Base-by-base conservation (phyloP, 352 stramenopile species). In the Globisporangium orthogonon region DNA sequence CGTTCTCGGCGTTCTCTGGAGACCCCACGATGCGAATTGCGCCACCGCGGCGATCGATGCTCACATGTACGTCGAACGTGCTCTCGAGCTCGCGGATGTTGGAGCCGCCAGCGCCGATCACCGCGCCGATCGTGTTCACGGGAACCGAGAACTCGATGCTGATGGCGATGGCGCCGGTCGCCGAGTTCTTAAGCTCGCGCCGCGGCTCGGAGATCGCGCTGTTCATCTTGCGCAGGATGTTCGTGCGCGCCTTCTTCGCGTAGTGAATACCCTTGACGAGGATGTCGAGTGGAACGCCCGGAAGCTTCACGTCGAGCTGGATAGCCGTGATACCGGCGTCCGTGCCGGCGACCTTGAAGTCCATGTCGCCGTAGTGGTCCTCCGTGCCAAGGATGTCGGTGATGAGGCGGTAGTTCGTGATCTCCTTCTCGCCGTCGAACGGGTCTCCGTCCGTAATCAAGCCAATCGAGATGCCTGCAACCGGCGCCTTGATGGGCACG, bases 281-380 rank as follows among this genome's bases (percentile, higher is more conserved):
- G 15, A 97, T 78, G 3, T 74, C 62, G 50, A 97, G 62, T 4
- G 89, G 87, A 29, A 98, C 75, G 30, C 91, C 91, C 0, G 83
- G 70, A 43, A 97, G 76, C 77, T 99, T 98, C 40, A 98, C 94
- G 71, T 99, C 97, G 31, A 99, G 71, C 70, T 99, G 96, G 53
- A 98, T 83, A 28, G 96, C 95, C 29, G 96, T 99, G 51, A 99
- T 95, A 46, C 94, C 92, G 13, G 59, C 63, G 17, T 72, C 70
- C 11, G 91, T 97, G 28, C 94, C 94, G 10, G 91, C 93, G 50
- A 98, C 72, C 80, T 99, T 99, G 69, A 99, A 99, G 68, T 99
- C 96, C 95, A 99, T 99, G 74, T 98, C 91, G 49, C 96, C 96
- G 60, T 98, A 95, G 62, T 98, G 91, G 76, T 99, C 97, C 63